Base-by-base conservation (phyloP, 2,329 filamentous ascomycete species). In the Fusarium abutilonis region DNA sequence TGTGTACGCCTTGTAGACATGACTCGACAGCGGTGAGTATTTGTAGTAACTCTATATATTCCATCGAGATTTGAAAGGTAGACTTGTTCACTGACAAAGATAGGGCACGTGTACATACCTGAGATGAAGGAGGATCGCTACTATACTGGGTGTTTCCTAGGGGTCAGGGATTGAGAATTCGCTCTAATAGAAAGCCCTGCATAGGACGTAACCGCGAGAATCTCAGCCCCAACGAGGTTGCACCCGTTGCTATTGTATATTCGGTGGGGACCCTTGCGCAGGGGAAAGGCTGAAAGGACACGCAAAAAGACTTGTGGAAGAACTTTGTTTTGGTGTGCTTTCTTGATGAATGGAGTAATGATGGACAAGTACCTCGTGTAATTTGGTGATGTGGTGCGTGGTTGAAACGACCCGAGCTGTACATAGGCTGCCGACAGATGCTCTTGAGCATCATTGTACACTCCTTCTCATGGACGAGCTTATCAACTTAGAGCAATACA, bases 71-170 rank as follows among this genome's bases (percentile, higher is more conserved):
- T 3, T 17, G 38, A 36, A 15, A 10, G 32, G 38, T 49, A 36
- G 43, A 39, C 44, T 36, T 17, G 14, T 43, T 15, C 7, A 32
- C 19, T 15, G 31, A 31, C 7, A 9, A 38, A 52, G 39, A 47
- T 29, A 51, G 41, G 40, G 57, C 57, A 66, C 62, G 53, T 63
- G 62, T 52, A 40, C 38, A 15, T 34, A 21, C 26, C 29, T 58
- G 28, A 28, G 26, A 48, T 11, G 9, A 38, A 56, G 47, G 19
- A 45, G 43, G 56, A 57, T 61, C 56, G 19, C 35, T 26, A n/a
- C 31, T 28, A 9, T 17, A 23, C 6, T 26, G 35, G 45, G 19
- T 21, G n/a, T 35, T 36, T 36, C 19, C 14, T 26, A 47, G 28
- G 32, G 34, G 34, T 23, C 21, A 32, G 40, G 49, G 49, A 42